Evolutionary conservation across 2,329 filamentous ascomycete genomes (phyloP), one percentile per base, ranked within the genome.

Genomic region (Clarireedia sp.): DNA sequence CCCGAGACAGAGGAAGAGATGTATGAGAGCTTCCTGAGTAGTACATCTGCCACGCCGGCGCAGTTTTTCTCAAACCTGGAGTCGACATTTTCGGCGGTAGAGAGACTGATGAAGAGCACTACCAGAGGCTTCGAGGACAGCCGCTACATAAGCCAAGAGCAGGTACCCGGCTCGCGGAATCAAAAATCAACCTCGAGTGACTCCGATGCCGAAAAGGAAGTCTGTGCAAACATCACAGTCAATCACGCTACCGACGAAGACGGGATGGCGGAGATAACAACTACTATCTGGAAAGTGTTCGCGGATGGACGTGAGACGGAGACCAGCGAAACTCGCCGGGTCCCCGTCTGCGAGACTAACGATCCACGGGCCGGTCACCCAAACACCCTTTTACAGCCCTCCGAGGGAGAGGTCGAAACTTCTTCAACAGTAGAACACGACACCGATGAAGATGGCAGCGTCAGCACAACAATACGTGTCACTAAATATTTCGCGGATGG

Each of bases 1-100:
- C 21, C 58, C 5, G 51, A 61, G 36, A 67, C 64, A 6, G 66
- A 68, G 19, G 62, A 63, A 51, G 66, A 68, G 12, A 64, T 65
- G 62, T 68, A 68, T 54, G 62, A 67, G 7, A 51, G 49, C 2
- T 67, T 67, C 16, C 36, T 49, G 14, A 14, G 5, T 12, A 24
- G 41, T 21, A 44, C 44, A 33, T 49, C 45, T 43, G 29, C 45
- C 3, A 49, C 45, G 2, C 52, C 52, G 19, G 24, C 48, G 33
- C 12, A 54, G 24, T 49, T 54, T 2, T 50, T 54, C 10, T 33
- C 37, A 2, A 49, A 14, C 16, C 19, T 49, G 14, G 52, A 49
- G 26, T 54, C 52, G 5, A 36, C 45, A 14, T 21, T 49, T 36
- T 49, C 37, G 8, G 37, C 45, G 3, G 37, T 54, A 10, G 52